Percentiles rank a stretch among this genome's conserved stretches.
Evolutionary conservation across 2,329 filamentous ascomycete species (phyloP).

Genomic region (Cladosporium sp.): DNA sequence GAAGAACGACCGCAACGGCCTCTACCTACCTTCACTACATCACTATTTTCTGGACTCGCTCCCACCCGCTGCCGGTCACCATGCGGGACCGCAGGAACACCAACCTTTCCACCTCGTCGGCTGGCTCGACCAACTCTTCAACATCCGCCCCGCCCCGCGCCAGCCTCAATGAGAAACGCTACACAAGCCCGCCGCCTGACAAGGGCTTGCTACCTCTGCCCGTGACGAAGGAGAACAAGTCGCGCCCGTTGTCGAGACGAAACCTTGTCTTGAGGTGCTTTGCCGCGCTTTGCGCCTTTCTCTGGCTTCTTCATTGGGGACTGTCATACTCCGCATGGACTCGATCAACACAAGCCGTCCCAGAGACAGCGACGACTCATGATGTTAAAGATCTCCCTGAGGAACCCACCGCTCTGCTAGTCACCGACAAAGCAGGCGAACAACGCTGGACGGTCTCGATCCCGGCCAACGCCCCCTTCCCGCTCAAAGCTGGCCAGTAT

Average conservation of each 20-base stretch:
- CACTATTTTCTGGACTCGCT: not conserved
- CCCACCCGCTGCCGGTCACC: constrained; percentile 8
- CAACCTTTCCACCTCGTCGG: constrained; percentile 53
- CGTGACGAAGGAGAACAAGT: constrained; percentile 10
- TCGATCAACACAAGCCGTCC: constrained; percentile 6
- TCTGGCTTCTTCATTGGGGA: constrained; percentile 12
- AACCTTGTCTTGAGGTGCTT: constrained; percentile 14
- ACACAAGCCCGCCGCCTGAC: not conserved
- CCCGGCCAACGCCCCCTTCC: constrained; percentile 60
- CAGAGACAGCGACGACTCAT: constrained; percentile 10
- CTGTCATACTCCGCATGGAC: not conserved
- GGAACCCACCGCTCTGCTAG: constrained; percentile 65
- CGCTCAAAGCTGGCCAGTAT: constrained; percentile 61
- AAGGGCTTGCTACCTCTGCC: constrained; percentile 4
- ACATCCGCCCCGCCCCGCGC: constrained; percentile 50
- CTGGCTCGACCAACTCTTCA: constrained; percentile 66
- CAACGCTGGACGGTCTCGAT: constrained; percentile 78
- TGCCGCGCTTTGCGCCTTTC: constrained; percentile 12
- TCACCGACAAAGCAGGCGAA: constrained; percentile 58
- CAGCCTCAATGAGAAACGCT: constrained; percentile 54
- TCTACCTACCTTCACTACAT: not conserved
- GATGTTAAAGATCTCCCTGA: constrained; percentile 52
- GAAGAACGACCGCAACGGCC: not conserved
- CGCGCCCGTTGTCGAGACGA: constrained; percentile 5
- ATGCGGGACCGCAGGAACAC: constrained; percentile 45